Base-by-base conservation (phyloP, 257 asterid species). In the Solanum neorickii region DNA sequence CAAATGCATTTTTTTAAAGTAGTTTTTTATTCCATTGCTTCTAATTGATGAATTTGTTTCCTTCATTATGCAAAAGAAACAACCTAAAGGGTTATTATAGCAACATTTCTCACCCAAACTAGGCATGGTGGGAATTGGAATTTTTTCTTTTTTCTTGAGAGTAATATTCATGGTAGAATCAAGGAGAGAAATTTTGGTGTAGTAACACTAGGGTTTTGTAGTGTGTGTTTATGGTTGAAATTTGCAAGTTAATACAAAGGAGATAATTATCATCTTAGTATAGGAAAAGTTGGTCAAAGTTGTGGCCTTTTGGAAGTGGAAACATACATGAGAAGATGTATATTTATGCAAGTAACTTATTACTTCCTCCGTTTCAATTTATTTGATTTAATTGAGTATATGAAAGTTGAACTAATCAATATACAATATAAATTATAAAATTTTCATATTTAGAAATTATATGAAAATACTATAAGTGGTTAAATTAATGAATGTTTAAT, bases 11-110 rank as follows among this genome's bases (percentile, higher is more conserved):
- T 65, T 66, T 49, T 88, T 92, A 2, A 96, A 73, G 93, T 91
- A 93, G 46, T 89, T 88, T 86, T 70, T 87, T 76, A 94, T 78
- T 44, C 62, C 83, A 13, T 80, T 66, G 85, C 91, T 94, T 84
- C 92, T 91, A 5, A 77, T 68, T 12, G 91, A 68, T 88, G 95
- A 88, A 84, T 91, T 92, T 68, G 91, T 90, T 72, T 93, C 93
- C 87, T 92, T 90, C 94, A 94, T 88, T 31, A 89, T 88, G 95
- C 97, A 94, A 86, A 96, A 95, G 95, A 96, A 93, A 90, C 98
- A 96, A 80, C 88, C 86, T 27, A 91, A 66, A 68, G 90, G 84
- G 87, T 86, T 87, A n/a, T 59, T 87, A 60, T 37, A 9, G 75
- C 84, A 78, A 49, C 84, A 78, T 88, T 76, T 90, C 91, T 88